These are phyloP conservation scores for Blastobotrys terrestris DNA, from an alignment of 805 yeast species.

Conservation along the genomic window DNA sequence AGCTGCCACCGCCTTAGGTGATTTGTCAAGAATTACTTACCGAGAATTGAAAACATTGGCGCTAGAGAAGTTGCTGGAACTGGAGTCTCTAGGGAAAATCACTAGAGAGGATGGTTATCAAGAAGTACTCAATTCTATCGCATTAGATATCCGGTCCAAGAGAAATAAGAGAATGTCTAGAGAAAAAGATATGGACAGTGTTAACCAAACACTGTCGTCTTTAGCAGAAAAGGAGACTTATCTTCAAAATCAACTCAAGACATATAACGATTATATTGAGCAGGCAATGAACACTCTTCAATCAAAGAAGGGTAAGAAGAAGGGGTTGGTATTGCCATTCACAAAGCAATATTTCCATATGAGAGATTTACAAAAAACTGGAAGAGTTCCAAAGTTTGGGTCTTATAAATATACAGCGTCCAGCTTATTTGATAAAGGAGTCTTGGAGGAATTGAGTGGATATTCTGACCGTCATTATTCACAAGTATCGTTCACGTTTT, in stretches of 20 bases:
- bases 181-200: slow-evolving; percentile 39
- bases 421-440: slow-evolving; percentile 65
- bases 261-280: slow-evolving; percentile 44
- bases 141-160: slow-evolving; percentile 64
- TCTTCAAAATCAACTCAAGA: slow-evolving; percentile 36
- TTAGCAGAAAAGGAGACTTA: slow-evolving; percentile 42
- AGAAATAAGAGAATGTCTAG: slow-evolving; percentile 45
- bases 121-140: slow-evolving; percentile 72
- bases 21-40: slow-evolving; percentile 44
- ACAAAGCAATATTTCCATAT: slow-evolving; percentile 73
- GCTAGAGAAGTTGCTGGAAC: slow-evolving; percentile 64
- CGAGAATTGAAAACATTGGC: slow-evolving; percentile 74
- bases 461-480: slow-evolving; percentile 44
- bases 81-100: slow-evolving; percentile 62
- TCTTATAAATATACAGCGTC: slow-evolving; percentile 71
- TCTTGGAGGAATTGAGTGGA: slow-evolving; percentile 56
- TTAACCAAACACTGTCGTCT: slow-evolving; percentile 39
- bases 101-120: slow-evolving; percentile 70
- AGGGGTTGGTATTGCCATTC: slow-evolving; percentile 39
- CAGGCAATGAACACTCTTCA: slow-evolving; percentile 47
- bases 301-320: slow-evolving; percentile 30
- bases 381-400: slow-evolving; percentile 68
- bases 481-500: slow-evolving; percentile 66
- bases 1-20: slow-evolving; percentile 40
- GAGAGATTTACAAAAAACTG: slow-evolving; percentile 58